phyloP scores from a whole-genome alignment of 345 rosid genomes.

The Pseudoturritis turrita region DNA sequence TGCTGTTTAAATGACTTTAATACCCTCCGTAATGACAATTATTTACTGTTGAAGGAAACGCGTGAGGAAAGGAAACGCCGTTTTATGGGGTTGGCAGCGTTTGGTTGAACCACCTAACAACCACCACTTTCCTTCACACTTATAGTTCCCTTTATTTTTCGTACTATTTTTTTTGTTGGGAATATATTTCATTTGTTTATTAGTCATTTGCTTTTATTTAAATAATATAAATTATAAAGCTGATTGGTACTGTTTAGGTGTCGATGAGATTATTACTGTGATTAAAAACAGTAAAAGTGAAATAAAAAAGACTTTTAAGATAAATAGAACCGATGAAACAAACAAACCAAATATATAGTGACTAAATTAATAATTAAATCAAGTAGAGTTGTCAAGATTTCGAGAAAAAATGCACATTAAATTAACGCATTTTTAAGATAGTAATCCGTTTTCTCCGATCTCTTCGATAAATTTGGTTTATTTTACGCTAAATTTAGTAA shows the following conservation, averaged over 20 bases:
- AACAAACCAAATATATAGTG: too few species aligned
- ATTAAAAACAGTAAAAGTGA: neutral
- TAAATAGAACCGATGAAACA: neutral
- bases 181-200: conserved; percentile 13
- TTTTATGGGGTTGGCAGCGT: conserved; percentile 65
- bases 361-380: too few species aligned
- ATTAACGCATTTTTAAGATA: too few species aligned
- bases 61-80: conserved; percentile 46
- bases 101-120: conserved; percentile 99
- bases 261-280: neutral
- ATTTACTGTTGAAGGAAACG: conserved; percentile 39
- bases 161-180: conserved; percentile 2
- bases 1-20: conserved; percentile 8
- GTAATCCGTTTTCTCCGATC: too few species aligned
- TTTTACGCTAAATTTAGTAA: too few species aligned
- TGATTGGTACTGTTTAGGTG: neutral
- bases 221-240: neutral
- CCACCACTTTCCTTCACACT: conserved; percentile 65
- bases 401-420: too few species aligned
- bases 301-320: neutral
- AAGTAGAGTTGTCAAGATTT: too few species aligned
- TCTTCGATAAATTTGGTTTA: too few species aligned
- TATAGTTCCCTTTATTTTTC: conserved; percentile 29
- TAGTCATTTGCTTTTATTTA: neutral
- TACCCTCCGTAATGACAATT: conserved; percentile 14